Conservation (phyloP, 139 green algal genomes). For the Monoraphidium neglectum region DNA sequence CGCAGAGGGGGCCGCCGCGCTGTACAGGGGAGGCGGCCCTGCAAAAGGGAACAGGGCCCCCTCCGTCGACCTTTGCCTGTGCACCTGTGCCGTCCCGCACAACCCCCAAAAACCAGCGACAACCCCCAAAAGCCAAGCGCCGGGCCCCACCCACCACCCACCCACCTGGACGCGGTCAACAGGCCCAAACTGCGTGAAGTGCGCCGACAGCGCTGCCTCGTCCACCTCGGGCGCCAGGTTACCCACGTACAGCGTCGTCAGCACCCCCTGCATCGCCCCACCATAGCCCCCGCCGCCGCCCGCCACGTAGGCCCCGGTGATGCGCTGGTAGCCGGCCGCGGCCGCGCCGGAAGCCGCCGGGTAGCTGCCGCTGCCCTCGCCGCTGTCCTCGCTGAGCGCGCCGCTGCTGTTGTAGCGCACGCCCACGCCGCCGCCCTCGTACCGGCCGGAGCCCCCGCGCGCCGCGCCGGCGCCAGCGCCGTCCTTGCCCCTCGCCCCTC, state of each 20-base stretch:
- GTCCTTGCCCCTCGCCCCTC: not conserved
- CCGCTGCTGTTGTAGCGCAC: slow-evolving; percentile 24
- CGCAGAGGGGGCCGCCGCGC: too few species aligned
- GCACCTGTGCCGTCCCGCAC: too few species aligned
- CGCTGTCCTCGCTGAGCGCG: not conserved
- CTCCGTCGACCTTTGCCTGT: too few species aligned
- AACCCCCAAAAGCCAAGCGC: too few species aligned
- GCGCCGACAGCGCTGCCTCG: slow-evolving; percentile 46
- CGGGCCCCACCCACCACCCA: too few species aligned
- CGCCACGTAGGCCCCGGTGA: not conserved
- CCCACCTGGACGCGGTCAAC: slow-evolving; percentile 55
- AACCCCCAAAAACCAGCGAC: too few species aligned
- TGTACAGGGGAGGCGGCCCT: not conserved
- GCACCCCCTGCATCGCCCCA: slow-evolving; percentile 7
- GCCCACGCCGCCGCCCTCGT: slow-evolving; percentile 3
- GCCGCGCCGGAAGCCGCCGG: not conserved
- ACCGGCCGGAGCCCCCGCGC: too few species aligned
- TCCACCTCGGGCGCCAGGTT: slow-evolving; percentile 65
- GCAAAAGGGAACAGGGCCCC: not conserved
- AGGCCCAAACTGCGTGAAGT: slow-evolving; percentile 52
- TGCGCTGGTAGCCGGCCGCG: not conserved
- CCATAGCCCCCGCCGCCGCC: not conserved
- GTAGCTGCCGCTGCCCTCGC: not conserved
- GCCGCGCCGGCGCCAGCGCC: not conserved
- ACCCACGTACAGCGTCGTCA: slow-evolving; percentile 65